These are phyloP conservation scores for Spizellomyces punctatus DNA, from an alignment of 192 early-diverging fungal genomes.

Conservation along the genomic window DNA sequence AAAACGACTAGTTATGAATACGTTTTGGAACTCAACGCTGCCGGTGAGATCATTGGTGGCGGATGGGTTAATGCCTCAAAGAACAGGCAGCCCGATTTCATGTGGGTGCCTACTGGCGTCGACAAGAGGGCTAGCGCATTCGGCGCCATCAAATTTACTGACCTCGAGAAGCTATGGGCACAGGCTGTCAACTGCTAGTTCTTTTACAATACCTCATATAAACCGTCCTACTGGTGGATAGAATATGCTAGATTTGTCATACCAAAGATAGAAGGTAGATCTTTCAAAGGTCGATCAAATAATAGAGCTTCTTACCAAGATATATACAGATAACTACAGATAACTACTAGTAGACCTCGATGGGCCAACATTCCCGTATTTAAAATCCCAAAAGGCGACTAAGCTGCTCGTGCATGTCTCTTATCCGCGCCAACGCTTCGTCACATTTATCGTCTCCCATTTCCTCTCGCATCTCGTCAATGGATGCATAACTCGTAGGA, in stretches of 20 bases:
- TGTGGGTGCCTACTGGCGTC: background rate
- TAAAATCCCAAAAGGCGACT: slow-evolving; percentile 7
- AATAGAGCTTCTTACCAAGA: too few relatives aligned
- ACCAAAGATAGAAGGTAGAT: too few relatives aligned
- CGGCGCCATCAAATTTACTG: background rate
- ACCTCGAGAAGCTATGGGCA: slow-evolving; percentile 3
- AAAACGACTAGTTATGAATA: slow-evolving; percentile 6
- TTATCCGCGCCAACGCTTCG: slow-evolving; percentile 8
- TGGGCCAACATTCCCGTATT: background rate
- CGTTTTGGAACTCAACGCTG: background rate
- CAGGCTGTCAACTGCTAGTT: background rate
- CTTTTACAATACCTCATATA: too few relatives aligned
- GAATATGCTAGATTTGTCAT: too few relatives aligned
- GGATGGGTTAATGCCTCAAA: background rate
- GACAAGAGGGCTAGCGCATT: slow-evolving; percentile 8
- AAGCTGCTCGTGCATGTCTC: slow-evolving; percentile 4
- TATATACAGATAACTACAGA: too few relatives aligned
- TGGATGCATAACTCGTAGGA: background rate
- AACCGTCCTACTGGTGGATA: too few relatives aligned
- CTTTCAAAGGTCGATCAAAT: too few relatives aligned
- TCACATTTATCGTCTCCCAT: slow-evolving; percentile 11
- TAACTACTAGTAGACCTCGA: too few relatives aligned
- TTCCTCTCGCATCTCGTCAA: slow-evolving; percentile 11
- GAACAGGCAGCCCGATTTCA: slow-evolving; percentile 21
- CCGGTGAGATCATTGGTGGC: slow-evolving; percentile 14